Base-by-base conservation (phyloP, 306 rosid species). In the Acacia crassicarpa region DNA sequence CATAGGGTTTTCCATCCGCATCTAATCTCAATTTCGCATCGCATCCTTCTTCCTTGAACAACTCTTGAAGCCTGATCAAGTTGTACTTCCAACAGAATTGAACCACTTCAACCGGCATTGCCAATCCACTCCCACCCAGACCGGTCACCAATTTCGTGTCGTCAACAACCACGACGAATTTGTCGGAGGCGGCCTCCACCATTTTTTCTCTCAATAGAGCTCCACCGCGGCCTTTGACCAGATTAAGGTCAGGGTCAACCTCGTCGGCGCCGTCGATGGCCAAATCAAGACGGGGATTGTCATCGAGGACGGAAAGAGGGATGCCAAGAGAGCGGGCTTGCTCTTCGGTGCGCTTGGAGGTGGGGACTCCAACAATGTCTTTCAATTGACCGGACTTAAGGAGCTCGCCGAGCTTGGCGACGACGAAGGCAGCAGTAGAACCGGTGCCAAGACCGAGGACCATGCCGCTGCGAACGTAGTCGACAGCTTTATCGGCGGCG, bases 391-490 rank as follows among this genome's bases (percentile, higher is more conserved):
- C 96, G 68, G 96, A 83, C 62, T 45, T 44, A 74, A 93, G 82
- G 53, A 93, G 90, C 3, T 87, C 66, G 51, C 96, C 98, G 61
- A 93, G 94, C 79, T 91, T 93, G 82, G 93, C 70, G 72, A 93
- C 98, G 74, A 93, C 96, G 63, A 93, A 93, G 49, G 98, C 98
- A 43, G 98, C 98, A 35, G 98, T 93, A 85, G 96, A 93, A 74
- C 98, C 96, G 23, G 96, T 93, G 33, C 98, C 98, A 67, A 93
- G 98, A 63, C 98, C 98, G 40, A 93, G 92, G 82, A 93, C 93
- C 98, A 93, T 93, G 70, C 98, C 96, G 81, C 83, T 72, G 62
- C 90, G 91, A 72, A 93, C 96, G 67, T 87, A 87, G 15, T 90
- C 97, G 33, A 93, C 96, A 83, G 97, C 97, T 22, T 91, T 91